Evolutionary conservation across 495 filamentous ascomycete genomes (phyloP), one percentile per base, ranked within the genome.

Genomic region (Neurospora tetrasperma): DNA sequence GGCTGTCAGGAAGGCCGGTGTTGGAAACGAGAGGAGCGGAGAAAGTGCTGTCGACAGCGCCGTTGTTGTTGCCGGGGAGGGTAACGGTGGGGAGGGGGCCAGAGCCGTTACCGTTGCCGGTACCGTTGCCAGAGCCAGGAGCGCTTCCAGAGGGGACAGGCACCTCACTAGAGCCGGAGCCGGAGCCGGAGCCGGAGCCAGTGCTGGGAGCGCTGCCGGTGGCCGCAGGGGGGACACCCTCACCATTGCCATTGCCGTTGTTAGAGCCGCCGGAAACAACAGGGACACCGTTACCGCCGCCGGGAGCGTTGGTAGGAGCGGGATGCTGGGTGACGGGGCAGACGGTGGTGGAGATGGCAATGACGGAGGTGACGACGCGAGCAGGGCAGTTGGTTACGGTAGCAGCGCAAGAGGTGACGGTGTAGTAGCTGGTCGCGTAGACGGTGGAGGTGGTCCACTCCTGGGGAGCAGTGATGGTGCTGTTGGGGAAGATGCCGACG

Each of bases 311-410:
- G 38, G 46, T 69, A 40, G 71, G 54, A n/a, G 68, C 70, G 3
- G 42, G 42, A 11, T 80, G 75, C 39, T 80, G 82, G 68, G 80
- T 80, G 11, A 88, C 85, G 42, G 90, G 88, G 77, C 85, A 87
- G 72, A 89, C 79, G 46, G 89, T 90, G 27, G 89, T 91, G 42
- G 84, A 87, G 74, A 90, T 73, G n/a, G 88, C 78, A 75, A 89
- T 83, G 31, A 86, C 84, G 16, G 85, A 84, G 31, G 88, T 89
- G 38, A 86, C 83, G 2, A 88, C 84, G 71, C 83, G 74, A 79
- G 84, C 86, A 38, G 89, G 89, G 82, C 90, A 91, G 77, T 88
- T 79, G 71, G 86, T 88, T n/a, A 90, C 85, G 8, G 80, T 85
- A 1, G 89, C 78, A 9, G 84, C 83, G 77, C 88, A 90, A 72